A percentile compares a stretch with the other conserved stretches of the same genome.
Evolutionary conservation across 768 basidiomycete species (phyloP).

Genomic region (Udeniomyces megalosporus): DNA sequence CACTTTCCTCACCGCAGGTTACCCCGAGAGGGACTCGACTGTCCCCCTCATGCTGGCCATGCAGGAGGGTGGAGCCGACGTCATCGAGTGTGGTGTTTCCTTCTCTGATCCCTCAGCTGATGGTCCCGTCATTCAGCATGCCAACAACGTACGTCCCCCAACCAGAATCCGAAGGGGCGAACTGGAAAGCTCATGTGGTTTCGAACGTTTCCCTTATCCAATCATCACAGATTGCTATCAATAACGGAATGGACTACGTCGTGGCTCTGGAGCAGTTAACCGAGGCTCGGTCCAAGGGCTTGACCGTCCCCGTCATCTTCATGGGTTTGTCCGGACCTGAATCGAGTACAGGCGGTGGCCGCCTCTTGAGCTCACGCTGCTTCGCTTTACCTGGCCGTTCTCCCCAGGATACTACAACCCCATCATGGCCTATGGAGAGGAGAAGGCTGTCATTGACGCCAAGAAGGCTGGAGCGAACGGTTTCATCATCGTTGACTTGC

Average conservation of each 20-base stretch:
- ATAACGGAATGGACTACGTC: conserved; percentile 60
- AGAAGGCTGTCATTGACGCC: conserved; percentile 80
- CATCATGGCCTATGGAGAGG: conserved; percentile 84
- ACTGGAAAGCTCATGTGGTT: not conserved
- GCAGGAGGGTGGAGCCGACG: conserved; percentile 81
- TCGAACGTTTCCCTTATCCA: conserved; percentile 31
- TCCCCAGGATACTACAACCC: conserved; percentile 89
- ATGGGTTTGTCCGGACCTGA: conserved; percentile 51
- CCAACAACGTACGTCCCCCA: conserved; percentile 60
- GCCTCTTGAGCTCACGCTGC: not conserved
- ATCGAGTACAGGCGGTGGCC: not conserved
- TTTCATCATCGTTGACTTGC: conserved; percentile 93
- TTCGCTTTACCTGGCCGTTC: not conserved
- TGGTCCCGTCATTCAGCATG: conserved; percentile 79
- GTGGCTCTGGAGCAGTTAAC: conserved; percentile 56
- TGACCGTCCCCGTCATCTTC: conserved; percentile 72
- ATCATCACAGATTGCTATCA: conserved; percentile 73
- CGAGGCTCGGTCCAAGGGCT: conserved; percentile 63
- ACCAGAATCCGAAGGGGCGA: not conserved
- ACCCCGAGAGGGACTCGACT: conserved; percentile 60
- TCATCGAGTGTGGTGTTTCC: conserved; percentile 80
- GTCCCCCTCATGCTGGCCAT: conserved; percentile 78
- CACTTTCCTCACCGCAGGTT: conserved; percentile 91
- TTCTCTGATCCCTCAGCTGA: conserved; percentile 96
- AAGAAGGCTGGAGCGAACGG: conserved; percentile 84